A percentile compares a stretch with the other conserved stretches of the same genome.
Evolutionary conservation across 2,329 filamentous ascomycete species (phyloP).

Genomic region (Beauveria sp.): DNA sequence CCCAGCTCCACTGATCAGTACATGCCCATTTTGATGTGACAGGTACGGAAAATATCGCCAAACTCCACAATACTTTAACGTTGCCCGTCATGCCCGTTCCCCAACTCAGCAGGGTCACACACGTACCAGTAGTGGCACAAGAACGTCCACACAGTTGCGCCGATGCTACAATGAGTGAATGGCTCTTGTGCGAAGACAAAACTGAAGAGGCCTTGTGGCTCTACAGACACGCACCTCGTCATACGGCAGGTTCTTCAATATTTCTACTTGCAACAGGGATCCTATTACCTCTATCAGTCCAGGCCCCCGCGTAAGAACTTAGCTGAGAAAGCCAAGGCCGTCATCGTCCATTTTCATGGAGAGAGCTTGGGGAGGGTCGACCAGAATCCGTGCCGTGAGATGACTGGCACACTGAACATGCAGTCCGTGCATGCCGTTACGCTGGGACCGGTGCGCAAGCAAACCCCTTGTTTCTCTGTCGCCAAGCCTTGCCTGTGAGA

Average conservation of each 20-base stretch:
- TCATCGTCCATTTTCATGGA: not conserved
- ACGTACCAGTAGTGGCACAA: not conserved
- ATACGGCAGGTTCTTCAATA: not conserved
- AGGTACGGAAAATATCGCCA: not conserved
- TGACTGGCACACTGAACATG: not conserved
- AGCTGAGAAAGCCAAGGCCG: not conserved
- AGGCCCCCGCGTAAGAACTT: not conserved
- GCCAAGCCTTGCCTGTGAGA: not conserved
- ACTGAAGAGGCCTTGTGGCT: not conserved
- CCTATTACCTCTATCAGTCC: not conserved
- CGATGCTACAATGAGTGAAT: conserved; percentile 2
- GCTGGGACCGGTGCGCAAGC: not conserved
- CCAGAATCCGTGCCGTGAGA: not conserved
- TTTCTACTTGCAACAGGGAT: not conserved
- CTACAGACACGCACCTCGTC: not conserved
- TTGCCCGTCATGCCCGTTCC: conserved; percentile 6
- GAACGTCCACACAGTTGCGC: not conserved
- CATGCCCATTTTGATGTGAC: not conserved
- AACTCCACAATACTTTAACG: conserved; percentile 9
- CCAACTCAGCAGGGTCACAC: not conserved
- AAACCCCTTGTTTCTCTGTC: not conserved
- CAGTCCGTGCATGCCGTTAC: not conserved
- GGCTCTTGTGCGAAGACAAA: not conserved
- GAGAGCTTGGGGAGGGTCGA: not conserved
- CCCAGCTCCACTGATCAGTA: not conserved